These are phyloP conservation scores for Protomyces arabidopsidicola DNA, from an alignment of 1,139 yeast genomes.

Conservation along the genomic window DNA sequence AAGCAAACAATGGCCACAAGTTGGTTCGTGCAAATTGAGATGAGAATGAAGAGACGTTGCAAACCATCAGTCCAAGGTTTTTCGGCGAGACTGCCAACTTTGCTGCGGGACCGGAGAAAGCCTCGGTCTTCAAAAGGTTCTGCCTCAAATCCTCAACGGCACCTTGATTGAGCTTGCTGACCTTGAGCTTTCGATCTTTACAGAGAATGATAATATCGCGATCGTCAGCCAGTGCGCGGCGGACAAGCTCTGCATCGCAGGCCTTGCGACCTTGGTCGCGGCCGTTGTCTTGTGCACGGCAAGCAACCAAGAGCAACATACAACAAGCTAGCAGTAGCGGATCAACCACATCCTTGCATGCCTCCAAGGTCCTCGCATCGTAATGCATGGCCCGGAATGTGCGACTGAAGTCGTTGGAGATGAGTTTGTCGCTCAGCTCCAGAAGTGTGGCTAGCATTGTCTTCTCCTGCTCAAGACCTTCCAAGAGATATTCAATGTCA, in stretches of 20 bases:
- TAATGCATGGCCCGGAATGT: slow-evolving; percentile 8
- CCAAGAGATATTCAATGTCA: slow-evolving; percentile 42
- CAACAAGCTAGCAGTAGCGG: slow-evolving; percentile 2
- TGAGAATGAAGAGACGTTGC: background rate
- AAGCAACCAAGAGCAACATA: slow-evolving; percentile 6
- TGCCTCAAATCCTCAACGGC: slow-evolving; percentile 1
- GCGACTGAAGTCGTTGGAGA: slow-evolving; percentile 11
- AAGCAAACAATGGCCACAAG: background rate
- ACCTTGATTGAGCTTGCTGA: background rate
- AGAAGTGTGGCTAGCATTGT: slow-evolving; percentile 8
- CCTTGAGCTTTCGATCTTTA: background rate
- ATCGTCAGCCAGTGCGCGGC: background rate
- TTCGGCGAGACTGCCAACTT: slow-evolving; percentile 2
- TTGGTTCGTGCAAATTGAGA: background rate
- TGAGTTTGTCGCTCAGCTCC: slow-evolving; percentile 5
- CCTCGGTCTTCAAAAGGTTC: slow-evolving; percentile 6
- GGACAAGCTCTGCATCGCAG: background rate
- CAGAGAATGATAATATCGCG: background rate
- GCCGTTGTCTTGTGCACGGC: background rate
- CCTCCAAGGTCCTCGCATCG: background rate
- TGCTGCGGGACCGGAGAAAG: background rate
- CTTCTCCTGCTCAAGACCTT: slow-evolving; percentile 37
- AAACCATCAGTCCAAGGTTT: slow-evolving; percentile 2
- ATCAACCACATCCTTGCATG: background rate
- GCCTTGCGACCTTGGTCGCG: background rate